A percentile compares a stretch with the other conserved stretches of the same genome.
These are phyloP conservation scores for Lachancea waltii DNA, from an alignment of 805 yeast species.

Conservation along the genomic window DNA sequence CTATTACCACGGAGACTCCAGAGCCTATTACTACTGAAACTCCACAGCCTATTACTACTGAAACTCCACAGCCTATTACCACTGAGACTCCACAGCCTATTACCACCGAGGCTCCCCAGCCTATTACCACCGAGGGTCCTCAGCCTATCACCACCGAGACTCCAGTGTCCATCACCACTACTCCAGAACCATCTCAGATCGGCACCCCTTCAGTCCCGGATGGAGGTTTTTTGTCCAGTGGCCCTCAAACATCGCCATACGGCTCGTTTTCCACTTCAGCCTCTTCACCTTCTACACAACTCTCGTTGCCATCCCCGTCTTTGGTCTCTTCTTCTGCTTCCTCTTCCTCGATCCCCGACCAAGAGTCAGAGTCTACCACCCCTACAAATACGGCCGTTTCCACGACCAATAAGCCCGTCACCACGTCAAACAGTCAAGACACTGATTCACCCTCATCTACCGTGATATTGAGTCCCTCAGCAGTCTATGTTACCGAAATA, in stretches of 20 bases:
- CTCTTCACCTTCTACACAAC: not conserved
- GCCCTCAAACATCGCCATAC: no score
- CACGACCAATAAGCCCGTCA: not conserved
- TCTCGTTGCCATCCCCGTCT: not conserved
- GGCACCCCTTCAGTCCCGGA: constrained; percentile 3
- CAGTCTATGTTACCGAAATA: constrained; percentile 2
- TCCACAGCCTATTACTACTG: not conserved
- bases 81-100: not conserved
- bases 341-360: constrained; percentile 3
- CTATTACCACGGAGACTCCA: no score
- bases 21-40: not conserved
- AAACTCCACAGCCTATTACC: not conserved
- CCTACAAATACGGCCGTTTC: not conserved
- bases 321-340: not conserved
- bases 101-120: not conserved
- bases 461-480: not conserved
- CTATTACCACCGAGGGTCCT: not conserved
- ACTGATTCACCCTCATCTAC: not conserved
- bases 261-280: constrained; percentile 1
- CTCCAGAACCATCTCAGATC: not conserved
- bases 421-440: not conserved
- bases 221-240: no score
- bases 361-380: constrained; percentile 1
- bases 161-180: not conserved
- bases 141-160: not conserved